These are phyloP conservation scores for Daldinia loculata DNA, from an alignment of 495 filamentous ascomycete species.

Conservation along the genomic window DNA sequence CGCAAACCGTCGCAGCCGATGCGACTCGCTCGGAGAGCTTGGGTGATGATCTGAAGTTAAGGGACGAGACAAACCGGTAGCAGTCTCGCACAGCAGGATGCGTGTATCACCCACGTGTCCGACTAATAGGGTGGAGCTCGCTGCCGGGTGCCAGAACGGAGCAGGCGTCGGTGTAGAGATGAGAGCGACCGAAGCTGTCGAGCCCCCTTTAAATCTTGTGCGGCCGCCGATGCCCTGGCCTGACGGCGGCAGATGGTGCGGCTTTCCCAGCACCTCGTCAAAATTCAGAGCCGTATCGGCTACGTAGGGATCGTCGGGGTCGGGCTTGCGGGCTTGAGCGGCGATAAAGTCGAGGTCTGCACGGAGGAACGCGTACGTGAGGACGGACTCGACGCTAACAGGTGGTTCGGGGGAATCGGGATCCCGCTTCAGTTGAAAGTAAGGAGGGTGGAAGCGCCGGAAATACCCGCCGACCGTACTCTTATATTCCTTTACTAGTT, in stretches of 20 bases:
- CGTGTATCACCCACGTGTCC: conserved; percentile 95
- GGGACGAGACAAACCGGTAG: conserved; percentile 77
- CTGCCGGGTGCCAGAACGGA: conserved; percentile 93
- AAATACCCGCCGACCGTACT: conserved; percentile 93
- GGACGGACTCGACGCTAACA: conserved; percentile 66
- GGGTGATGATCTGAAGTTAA: conserved; percentile 91
- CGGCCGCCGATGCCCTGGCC: conserved; percentile 69
- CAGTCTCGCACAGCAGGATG: conserved; percentile 83
- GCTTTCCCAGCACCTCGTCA: conserved; percentile 77
- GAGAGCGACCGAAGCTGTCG: conserved; percentile 85
- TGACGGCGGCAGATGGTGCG: conserved; percentile 62
- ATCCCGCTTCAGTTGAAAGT: conserved; percentile 53
- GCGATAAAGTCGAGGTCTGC: conserved; percentile 93
- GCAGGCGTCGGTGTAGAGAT: conserved; percentile 90
- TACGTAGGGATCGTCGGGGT: conserved; percentile 70
- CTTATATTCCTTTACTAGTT: conserved; percentile 79
- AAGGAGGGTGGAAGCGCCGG: conserved; percentile 81
- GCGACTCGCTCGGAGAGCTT: conserved; percentile 81
- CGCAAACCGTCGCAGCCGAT: conserved; percentile 83
- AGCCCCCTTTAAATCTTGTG: conserved; percentile 88
- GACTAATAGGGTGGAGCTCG: conserved; percentile 81
- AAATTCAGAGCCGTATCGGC: conserved; percentile 80
- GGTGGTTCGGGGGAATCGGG: conserved; percentile 39
- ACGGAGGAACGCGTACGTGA: conserved; percentile 90
- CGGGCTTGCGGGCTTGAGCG: conserved; percentile 78